Percentiles rank a stretch among this genome's conserved stretches.
These are phyloP conservation scores for Nannochloris sp. DNA, from an alignment of 139 green algal species.

Conservation along the genomic window DNA sequence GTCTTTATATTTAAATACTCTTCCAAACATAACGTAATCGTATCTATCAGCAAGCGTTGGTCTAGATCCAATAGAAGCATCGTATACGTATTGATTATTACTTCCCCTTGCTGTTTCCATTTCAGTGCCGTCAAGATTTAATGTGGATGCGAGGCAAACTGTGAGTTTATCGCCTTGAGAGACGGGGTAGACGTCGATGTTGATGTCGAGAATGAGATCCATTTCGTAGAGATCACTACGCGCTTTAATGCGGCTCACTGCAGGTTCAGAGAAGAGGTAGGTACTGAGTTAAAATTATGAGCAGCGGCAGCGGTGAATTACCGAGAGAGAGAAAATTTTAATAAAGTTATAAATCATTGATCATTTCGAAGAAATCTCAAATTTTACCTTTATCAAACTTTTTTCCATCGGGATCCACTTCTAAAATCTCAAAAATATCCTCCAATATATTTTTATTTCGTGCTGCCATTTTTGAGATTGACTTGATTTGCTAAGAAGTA, in stretches of 20 bases:
- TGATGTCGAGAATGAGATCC: constrained; percentile 87
- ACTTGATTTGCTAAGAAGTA: too few species aligned
- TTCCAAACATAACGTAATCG: constrained; percentile 96
- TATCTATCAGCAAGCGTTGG: constrained; percentile 79
- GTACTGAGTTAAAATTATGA: neutral
- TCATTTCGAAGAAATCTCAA: too few species aligned
- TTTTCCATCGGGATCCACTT: constrained; percentile 88
- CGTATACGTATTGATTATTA: neutral
- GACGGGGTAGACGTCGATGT: constrained; percentile 88
- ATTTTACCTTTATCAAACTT: constrained; percentile 90
- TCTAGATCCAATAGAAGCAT: constrained; percentile 5
- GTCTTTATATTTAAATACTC: constrained; percentile 86
- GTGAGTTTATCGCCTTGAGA: constrained; percentile 72
- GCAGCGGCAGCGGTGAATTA: neutral
- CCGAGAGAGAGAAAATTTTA: neutral
- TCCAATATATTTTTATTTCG: too few species aligned
- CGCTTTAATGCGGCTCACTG: constrained; percentile 78
- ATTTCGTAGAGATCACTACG: constrained; percentile 87
- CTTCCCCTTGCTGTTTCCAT: constrained; percentile 58
- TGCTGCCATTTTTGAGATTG: too few species aligned
- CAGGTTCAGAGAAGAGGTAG: constrained; percentile 26
- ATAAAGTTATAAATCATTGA: too few species aligned
- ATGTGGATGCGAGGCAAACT: constrained; percentile 74
- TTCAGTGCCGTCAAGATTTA: constrained; percentile 65
- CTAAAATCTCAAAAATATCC: constrained; percentile 87